phyloP scores from a whole-genome alignment of 768 basidiomycete species.

The Fomitopsis serialis region DNA sequence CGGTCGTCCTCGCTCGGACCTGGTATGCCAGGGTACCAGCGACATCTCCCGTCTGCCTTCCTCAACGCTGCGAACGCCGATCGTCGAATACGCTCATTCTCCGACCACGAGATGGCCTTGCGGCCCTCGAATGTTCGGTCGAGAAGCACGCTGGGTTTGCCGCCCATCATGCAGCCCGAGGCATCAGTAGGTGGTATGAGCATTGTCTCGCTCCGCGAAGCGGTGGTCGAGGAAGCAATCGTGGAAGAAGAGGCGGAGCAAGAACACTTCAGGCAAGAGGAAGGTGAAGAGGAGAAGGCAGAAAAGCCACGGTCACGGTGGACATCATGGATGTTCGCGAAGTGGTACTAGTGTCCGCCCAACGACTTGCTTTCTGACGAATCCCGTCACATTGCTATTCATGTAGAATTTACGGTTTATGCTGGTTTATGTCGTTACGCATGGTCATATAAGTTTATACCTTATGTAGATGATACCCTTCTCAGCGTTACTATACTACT shows the following conservation, averaged over 20 bases:
- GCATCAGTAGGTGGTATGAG: conserved; percentile 8
- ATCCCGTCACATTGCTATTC: too few species aligned
- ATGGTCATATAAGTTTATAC: too few species aligned
- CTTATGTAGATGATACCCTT: too few species aligned
- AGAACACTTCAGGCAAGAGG: conserved; percentile 49
- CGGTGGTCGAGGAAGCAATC: conserved; percentile 62
- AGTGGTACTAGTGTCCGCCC: conserved; percentile 1
- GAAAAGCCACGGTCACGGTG: conserved; percentile 51
- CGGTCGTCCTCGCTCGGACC: not conserved
- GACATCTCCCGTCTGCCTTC: conserved; percentile 5
- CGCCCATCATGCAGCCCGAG: conserved; percentile 11
- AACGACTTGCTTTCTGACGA: too few species aligned
- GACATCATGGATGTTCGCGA: conserved; percentile 62
- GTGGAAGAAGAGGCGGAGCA: conserved; percentile 62
- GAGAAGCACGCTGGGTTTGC: conserved; percentile 11
- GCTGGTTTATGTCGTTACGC: too few species aligned
- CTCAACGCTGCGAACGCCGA: conserved; percentile 15
- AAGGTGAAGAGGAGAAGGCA: conserved; percentile 42
- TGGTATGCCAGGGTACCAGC: not conserved
- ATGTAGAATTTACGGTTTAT: too few species aligned
- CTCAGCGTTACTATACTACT: too few species aligned
- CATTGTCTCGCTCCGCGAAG: conserved; percentile 50
- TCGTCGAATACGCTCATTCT: conserved; percentile 19
- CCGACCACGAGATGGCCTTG: conserved; percentile 9
- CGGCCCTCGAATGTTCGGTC: not conserved